Evolutionary conservation across 176 grass and related monocot genomes (phyloP).

Genomic region (Metroxylon sagu): DNA sequence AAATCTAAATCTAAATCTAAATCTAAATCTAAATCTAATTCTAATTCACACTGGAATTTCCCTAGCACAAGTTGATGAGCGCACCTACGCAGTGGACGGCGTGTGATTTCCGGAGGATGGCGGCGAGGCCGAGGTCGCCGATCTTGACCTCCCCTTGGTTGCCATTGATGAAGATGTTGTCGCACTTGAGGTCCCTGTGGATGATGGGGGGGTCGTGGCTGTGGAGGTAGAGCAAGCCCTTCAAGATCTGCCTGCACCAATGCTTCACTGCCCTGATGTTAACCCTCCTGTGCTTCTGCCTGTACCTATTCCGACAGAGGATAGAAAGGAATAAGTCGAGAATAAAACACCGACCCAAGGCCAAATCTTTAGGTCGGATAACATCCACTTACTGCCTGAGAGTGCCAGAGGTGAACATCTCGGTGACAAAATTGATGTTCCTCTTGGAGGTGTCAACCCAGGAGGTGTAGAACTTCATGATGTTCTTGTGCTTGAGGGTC

Average conservation of each 20-base stretch:
- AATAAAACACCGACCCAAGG: neutral
- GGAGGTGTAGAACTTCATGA: conserved; percentile 93
- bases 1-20: conserved; percentile 1
- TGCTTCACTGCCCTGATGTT: conserved; percentile 91
- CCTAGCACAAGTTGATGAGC: neutral
- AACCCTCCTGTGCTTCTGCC: conserved; percentile 58
- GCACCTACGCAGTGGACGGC: conserved; percentile 82
- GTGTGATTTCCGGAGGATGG: conserved; percentile 88
- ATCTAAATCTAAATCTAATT: conserved; percentile 6
- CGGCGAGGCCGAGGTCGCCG: conserved; percentile 83
- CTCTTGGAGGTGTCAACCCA: conserved; percentile 74
- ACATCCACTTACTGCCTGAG: conserved; percentile 65
- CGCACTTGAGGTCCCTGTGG: conserved; percentile 95
- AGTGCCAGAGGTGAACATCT: conserved; percentile 97
- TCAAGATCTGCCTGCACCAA: conserved; percentile 91
- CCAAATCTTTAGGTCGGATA: neutral
- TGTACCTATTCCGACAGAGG: conserved; percentile 45
- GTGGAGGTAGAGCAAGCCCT: conserved; percentile 75
- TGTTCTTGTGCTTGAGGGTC: conserved; percentile 89
- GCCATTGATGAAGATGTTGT: conserved; percentile 95
- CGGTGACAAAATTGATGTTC: conserved; percentile 99
- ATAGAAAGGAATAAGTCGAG: neutral
- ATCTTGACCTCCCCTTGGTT: conserved; percentile 94
- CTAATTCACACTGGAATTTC: no score
- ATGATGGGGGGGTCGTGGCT: conserved; percentile 90